Conservation (phyloP, 2,329 filamentous ascomycete genomes). For the Xylariales sp. region DNA sequence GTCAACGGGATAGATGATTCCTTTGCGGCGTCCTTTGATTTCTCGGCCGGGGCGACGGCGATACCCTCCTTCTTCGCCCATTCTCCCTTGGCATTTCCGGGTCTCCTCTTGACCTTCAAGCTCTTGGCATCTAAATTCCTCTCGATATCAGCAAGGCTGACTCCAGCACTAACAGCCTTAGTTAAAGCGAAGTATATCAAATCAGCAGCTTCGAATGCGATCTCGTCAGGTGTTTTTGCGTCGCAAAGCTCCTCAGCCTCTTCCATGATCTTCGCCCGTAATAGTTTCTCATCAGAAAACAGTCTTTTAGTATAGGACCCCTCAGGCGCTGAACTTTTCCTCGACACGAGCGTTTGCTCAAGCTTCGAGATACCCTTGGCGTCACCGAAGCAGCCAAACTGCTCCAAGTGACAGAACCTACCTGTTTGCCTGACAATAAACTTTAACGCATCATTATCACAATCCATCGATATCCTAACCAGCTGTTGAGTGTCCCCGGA, state of each 20-base stretch:
- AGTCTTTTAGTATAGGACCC: conserved; percentile 95
- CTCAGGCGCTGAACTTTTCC: conserved; percentile 83
- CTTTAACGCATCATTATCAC: conserved; percentile 90
- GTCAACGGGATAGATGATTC: conserved; percentile 50
- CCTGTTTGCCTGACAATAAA: conserved; percentile 93
- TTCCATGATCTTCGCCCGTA: conserved; percentile 97
- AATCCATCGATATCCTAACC: conserved; percentile 86
- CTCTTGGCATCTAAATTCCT: conserved; percentile 93
- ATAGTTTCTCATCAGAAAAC: conserved; percentile 89
- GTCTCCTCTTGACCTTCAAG: conserved; percentile 91
- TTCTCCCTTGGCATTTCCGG: conserved; percentile 92
- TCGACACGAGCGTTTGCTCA: conserved; percentile 85
- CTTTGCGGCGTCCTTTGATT: conserved; percentile 51
- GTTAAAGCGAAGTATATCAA: conserved; percentile 95
- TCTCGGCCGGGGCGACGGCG: conserved; percentile 51
- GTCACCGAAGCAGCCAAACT: conserved; percentile 91
- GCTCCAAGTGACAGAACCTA: conserved; percentile 93
- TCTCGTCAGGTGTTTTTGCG: conserved; percentile 81
- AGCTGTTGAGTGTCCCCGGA: conserved; percentile 95
- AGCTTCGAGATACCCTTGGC: conserved; percentile 84
- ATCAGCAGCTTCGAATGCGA: conserved; percentile 95
- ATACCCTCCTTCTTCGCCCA: conserved; percentile 89
- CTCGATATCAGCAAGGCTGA: conserved; percentile 89
- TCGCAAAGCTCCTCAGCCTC: conserved; percentile 96
- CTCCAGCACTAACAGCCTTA: conserved; percentile 86